These are phyloP conservation scores for Phytopythium helicoides DNA, from an alignment of 352 stramenopile species.

Conservation along the genomic window DNA sequence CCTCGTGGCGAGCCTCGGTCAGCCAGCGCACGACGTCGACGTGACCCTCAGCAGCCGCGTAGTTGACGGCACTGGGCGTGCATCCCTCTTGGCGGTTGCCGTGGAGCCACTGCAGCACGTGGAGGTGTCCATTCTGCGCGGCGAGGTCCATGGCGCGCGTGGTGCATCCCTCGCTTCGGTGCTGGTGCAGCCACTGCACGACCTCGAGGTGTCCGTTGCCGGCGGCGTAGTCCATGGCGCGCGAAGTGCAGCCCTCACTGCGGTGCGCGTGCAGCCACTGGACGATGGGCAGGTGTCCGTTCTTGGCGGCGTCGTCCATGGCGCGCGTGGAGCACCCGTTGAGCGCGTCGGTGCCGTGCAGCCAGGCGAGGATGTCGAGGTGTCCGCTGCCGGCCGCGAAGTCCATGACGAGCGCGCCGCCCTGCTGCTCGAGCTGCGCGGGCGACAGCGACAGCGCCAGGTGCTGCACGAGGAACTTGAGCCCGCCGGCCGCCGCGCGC, in stretches of 20 bases:
- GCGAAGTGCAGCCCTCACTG: conserved; percentile 55
- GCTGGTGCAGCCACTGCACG: conserved; percentile 56
- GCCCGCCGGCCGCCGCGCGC: conserved; percentile 47
- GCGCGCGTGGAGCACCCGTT: conserved; percentile 52
- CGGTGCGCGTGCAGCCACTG: conserved; percentile 62
- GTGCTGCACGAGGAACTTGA: conserved; percentile 71
- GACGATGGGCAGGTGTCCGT: conserved; percentile 43
- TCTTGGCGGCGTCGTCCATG: conserved; percentile 62
- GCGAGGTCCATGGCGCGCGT: conserved; percentile 65
- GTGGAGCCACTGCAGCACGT: conserved; percentile 71
- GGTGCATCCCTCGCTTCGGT: conserved; percentile 44
- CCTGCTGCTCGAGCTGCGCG: conserved; percentile 19
- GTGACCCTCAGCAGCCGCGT: conserved; percentile 50
- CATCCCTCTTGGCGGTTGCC: conserved; percentile 62
- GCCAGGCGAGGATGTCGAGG: conserved; percentile 63
- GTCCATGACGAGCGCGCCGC: conserved; percentile 63
- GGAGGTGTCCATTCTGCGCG: conserved; percentile 53
- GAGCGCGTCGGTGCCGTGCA: conserved; percentile 41
- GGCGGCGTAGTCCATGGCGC: conserved; percentile 63
- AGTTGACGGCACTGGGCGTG: conserved; percentile 61
- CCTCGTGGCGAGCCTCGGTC: conserved; percentile 39
- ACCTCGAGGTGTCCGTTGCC: conserved; percentile 48
- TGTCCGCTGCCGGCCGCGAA: conserved; percentile 67
- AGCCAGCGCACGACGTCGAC: conserved; percentile 62
- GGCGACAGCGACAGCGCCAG: conserved; percentile 34